A percentile compares a stretch with the other conserved stretches of the same genome.
Evolutionary conservation across 169 alveolate genomes (phyloP).

Genomic region (Cryptosporidium andersoni): DNA sequence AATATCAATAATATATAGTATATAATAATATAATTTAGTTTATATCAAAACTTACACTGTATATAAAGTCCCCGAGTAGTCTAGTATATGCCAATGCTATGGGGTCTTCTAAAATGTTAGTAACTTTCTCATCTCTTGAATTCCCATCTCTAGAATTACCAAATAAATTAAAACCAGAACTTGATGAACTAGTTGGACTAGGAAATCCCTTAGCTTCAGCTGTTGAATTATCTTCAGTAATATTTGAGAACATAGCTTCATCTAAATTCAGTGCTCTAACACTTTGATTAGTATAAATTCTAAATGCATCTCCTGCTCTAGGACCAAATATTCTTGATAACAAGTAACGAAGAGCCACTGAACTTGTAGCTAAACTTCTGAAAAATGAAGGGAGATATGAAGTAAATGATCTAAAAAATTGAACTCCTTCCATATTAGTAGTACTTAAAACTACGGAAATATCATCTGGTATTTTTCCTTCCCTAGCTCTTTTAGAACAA

Average conservation of each 20-base stretch:
- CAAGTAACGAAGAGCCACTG: constrained; percentile 37
- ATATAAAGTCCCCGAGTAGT: constrained; percentile 48
- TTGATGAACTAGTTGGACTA: constrained; percentile 23
- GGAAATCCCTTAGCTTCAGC: not conserved
- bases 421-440: constrained; percentile 59
- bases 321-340: constrained; percentile 65
- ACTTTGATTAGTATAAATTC: constrained; percentile 14
- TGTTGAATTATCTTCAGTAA: not conserved
- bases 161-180: constrained; percentile 50
- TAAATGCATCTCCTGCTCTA: constrained; percentile 66
- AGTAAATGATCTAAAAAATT: constrained; percentile 56
- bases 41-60: constrained; percentile 39
- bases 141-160: constrained; percentile 32
- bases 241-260: not conserved
- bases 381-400: constrained; percentile 54
- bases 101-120: constrained; percentile 38
- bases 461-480: constrained; percentile 40
- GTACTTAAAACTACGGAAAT: constrained; percentile 52
- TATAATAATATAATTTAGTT: not conserved
- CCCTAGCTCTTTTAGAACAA: constrained; percentile 29
- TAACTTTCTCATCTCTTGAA: constrained; percentile 31
- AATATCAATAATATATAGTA: no score
- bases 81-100: constrained; percentile 63
- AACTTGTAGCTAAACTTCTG: constrained; percentile 53
- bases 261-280: constrained; percentile 7